phyloP scores from a whole-genome alignment of 2,329 filamentous ascomycete genomes.

The Coleophoma cylindrospora region DNA sequence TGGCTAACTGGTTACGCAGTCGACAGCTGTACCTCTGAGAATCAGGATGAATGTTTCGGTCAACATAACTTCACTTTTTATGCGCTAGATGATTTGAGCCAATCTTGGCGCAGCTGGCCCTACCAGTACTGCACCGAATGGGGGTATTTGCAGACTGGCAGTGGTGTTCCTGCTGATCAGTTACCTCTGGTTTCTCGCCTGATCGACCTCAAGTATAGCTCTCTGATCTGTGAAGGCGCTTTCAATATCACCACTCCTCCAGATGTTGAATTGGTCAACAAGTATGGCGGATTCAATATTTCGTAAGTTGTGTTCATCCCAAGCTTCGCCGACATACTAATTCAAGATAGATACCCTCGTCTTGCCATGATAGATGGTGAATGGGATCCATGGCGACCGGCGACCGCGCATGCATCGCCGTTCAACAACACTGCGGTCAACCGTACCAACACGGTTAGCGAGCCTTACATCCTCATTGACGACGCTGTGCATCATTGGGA shows the following conservation, averaged over 20 bases:
- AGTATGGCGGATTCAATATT: constrained; percentile 69
- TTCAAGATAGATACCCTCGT: constrained; percentile 54
- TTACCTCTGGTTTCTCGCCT: constrained; percentile 69
- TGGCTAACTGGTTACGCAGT: constrained; percentile 43
- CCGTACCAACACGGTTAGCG: constrained; percentile 52
- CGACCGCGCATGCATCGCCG: constrained; percentile 60
- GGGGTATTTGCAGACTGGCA: constrained; percentile 75
- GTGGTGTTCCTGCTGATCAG: constrained; percentile 56
- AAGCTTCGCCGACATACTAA: background rate
- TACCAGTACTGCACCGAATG: constrained; percentile 52
- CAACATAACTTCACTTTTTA: constrained; percentile 41
- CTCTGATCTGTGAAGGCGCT: constrained; percentile 55
- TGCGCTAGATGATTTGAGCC: constrained; percentile 34
- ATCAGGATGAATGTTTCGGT: constrained; percentile 46
- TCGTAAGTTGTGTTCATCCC: constrained; percentile 2
- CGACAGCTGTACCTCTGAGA: constrained; percentile 27
- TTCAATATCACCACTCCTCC: constrained; percentile 67
- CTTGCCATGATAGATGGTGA: constrained; percentile 75
- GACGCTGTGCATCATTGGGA: constrained; percentile 82
- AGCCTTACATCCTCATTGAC: constrained; percentile 70
- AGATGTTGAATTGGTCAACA: constrained; percentile 64
- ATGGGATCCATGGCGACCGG: constrained; percentile 74
- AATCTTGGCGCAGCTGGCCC: constrained; percentile 46
- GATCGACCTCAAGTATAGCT: constrained; percentile 58
- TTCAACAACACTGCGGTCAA: constrained; percentile 40